Conservation (phyloP, 345 rosid species). For the Erucastrum elatum region DNA sequence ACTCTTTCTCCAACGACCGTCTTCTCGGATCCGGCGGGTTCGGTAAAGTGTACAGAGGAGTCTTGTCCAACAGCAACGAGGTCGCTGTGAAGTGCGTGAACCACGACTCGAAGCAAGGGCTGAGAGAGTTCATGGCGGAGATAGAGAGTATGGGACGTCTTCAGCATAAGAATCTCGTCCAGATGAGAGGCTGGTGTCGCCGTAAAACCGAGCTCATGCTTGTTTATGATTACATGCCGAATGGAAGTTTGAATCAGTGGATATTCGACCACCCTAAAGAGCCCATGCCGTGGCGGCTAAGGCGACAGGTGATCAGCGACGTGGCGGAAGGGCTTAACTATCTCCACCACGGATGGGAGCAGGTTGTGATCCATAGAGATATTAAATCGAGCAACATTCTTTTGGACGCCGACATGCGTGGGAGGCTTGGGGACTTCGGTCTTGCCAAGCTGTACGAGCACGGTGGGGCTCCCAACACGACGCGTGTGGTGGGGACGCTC, state of each 20-base stretch:
- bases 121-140: slow-evolving; percentile 94
- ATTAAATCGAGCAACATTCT: slow-evolving; percentile 82
- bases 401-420: slow-evolving; percentile 79
- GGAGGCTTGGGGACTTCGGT: slow-evolving; percentile 84
- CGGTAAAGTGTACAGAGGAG: slow-evolving; percentile 73
- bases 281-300: slow-evolving; percentile 57
- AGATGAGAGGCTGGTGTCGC: slow-evolving; percentile 88
- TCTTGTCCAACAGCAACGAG: slow-evolving; percentile 50
- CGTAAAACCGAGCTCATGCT: slow-evolving; percentile 74
- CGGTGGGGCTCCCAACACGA: slow-evolving; percentile 74
- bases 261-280: slow-evolving; percentile 60
- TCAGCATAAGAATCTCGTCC: slow-evolving; percentile 82
- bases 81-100: slow-evolving; percentile 82
- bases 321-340: slow-evolving; percentile 82
- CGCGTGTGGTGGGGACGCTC: slow-evolving; percentile 83
- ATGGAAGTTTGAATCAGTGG: slow-evolving; percentile 73
- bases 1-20: slow-evolving; percentile 57
- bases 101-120: slow-evolving; percentile 86
- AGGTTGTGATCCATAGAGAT: slow-evolving; percentile 82
- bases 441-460: slow-evolving; percentile 74
- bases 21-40: slow-evolving; percentile 86
- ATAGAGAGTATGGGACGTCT: slow-evolving; percentile 86
- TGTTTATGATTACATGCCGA: slow-evolving; percentile 88
- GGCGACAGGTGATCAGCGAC: slow-evolving; percentile 63
- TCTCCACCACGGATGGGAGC: slow-evolving; percentile 91